Evolutionary conservation across 1,284 basidiomycete genomes (phyloP).

Genomic region (Ustilago shanxiensis): DNA sequence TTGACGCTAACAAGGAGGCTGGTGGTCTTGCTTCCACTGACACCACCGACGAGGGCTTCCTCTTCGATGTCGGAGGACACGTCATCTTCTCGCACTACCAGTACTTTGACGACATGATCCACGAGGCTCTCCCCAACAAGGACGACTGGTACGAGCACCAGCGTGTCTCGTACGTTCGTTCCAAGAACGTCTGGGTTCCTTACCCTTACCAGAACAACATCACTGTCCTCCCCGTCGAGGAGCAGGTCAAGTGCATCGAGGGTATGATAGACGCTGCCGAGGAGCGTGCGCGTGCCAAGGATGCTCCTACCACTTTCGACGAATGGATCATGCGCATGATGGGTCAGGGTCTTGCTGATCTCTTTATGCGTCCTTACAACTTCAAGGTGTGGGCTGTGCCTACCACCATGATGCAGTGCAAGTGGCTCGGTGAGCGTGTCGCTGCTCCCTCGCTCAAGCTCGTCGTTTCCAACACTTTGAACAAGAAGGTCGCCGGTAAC

Average conservation of each 20-base stretch:
- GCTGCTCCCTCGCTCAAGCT: slow-evolving; percentile 73
- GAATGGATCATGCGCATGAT: slow-evolving; percentile 74
- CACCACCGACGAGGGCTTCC: slow-evolving; percentile 73
- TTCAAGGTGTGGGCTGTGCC: slow-evolving; percentile 75
- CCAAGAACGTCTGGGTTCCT: slow-evolving; percentile 73
- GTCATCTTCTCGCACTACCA: slow-evolving; percentile 75
- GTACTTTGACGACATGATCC: slow-evolving; percentile 74
- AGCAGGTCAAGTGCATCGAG: slow-evolving; percentile 73
- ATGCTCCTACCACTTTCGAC: slow-evolving; percentile 71
- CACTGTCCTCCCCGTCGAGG: slow-evolving; percentile 72
- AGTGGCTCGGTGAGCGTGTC: slow-evolving; percentile 75
- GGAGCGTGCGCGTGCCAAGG: slow-evolving; percentile 67
- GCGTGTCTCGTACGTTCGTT: slow-evolving; percentile 74
- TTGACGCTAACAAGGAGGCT: slow-evolving; percentile 72
- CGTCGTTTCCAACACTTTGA: slow-evolving; percentile 73
- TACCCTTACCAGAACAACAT: slow-evolving; percentile 74
- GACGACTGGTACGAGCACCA: slow-evolving; percentile 74
- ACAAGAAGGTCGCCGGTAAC: slow-evolving; percentile 73
- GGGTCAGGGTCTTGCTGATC: slow-evolving; percentile 73
- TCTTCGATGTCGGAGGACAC: slow-evolving; percentile 74
- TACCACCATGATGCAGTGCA: slow-evolving; percentile 74
- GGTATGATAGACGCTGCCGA: slow-evolving; percentile 73
- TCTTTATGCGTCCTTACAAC: slow-evolving; percentile 75
- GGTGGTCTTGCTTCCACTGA: slow-evolving; percentile 74
- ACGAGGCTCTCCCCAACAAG: slow-evolving; percentile 72